Percentiles rank a stretch among this genome's conserved stretches.
Conservation (phyloP, 768 basidiomycete genomes). For the Rhodosporidiobolus odoratus region DNA sequence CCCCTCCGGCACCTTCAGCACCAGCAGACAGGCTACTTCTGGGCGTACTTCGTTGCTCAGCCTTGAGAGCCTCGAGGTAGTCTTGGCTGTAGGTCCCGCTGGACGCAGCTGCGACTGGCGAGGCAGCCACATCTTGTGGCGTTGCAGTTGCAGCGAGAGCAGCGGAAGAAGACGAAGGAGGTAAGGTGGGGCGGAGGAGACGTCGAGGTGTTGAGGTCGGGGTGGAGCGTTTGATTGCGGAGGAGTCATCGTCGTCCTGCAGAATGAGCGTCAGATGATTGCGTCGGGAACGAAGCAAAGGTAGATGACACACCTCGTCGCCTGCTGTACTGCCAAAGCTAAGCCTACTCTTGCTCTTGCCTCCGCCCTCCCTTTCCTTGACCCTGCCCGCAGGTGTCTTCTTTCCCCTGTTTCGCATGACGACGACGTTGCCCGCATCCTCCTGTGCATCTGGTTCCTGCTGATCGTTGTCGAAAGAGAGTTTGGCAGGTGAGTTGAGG, state of each 20-base stretch:
- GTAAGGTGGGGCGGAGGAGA: slow-evolving; percentile 6
- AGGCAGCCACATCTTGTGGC: background rate
- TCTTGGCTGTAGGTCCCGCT: slow-evolving; percentile 45
- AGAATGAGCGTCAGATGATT: background rate
- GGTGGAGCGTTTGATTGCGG: slow-evolving; percentile 25
- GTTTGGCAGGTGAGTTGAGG: slow-evolving; percentile 8
- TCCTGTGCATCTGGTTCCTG: background rate
- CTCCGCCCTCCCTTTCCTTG: slow-evolving; percentile 16
- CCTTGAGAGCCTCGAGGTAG: slow-evolving; percentile 48
- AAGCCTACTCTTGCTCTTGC: slow-evolving; percentile 2
- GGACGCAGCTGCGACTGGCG: background rate
- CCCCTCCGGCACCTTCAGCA: background rate
- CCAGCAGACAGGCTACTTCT: slow-evolving; percentile 7
- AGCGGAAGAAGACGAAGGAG: background rate
- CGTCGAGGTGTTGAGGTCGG: slow-evolving; percentile 11
- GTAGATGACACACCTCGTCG: background rate
- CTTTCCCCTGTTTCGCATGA: slow-evolving; percentile 26
- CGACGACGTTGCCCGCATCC: slow-evolving; percentile 23
- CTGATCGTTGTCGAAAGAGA: background rate
- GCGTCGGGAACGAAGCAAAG: background rate
- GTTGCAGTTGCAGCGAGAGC: background rate
- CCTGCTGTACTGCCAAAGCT: slow-evolving; percentile 14
- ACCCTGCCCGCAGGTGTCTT: slow-evolving; percentile 27
- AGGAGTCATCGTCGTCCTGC: background rate
- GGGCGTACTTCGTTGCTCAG: slow-evolving; percentile 40